Evolutionary conservation across 129 eudicot species (phyloP).

Genomic region (Ambrosia artemisiifolia): DNA sequence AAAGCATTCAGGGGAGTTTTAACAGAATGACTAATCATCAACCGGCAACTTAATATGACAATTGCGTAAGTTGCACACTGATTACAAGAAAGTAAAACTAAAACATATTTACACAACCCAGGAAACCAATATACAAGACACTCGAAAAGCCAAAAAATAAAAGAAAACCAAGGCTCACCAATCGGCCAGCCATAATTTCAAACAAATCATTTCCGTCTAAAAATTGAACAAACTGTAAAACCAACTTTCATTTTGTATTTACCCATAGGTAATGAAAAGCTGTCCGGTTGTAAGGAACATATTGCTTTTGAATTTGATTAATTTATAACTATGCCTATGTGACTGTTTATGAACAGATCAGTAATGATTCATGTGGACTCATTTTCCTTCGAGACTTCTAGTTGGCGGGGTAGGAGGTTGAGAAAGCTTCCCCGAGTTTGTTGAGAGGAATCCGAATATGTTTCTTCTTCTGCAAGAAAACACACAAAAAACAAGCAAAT

Average conservation of each 20-base stretch:
- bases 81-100: conserved; percentile 18
- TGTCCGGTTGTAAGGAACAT: conserved; percentile 6
- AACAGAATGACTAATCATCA: not conserved
- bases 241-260: conserved; percentile 33
- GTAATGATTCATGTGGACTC: conserved; percentile 23
- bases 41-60: not conserved
- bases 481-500: not conserved
- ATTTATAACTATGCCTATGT: conserved; percentile 17
- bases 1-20: not conserved
- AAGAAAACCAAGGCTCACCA: not conserved
- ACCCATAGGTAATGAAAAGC: conserved; percentile 27
- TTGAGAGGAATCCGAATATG: conserved; percentile 49
- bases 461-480: conserved; percentile 51
- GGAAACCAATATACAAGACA: conserved; percentile 21
- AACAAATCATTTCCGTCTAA: conserved; percentile 25
- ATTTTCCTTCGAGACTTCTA: conserved; percentile 42
- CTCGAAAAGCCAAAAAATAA: not conserved
- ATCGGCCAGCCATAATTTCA: conserved; percentile 15
- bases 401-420: conserved; percentile 31
- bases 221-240: conserved; percentile 31
- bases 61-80: conserved; percentile 26
- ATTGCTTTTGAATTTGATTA: no score
- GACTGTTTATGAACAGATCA: conserved; percentile 32
- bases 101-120: conserved; percentile 26
- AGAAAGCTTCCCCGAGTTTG: conserved; percentile 76